These are phyloP conservation scores for Exidia glandulosa DNA, from an alignment of 768 basidiomycete species.

Conservation along the genomic window DNA sequence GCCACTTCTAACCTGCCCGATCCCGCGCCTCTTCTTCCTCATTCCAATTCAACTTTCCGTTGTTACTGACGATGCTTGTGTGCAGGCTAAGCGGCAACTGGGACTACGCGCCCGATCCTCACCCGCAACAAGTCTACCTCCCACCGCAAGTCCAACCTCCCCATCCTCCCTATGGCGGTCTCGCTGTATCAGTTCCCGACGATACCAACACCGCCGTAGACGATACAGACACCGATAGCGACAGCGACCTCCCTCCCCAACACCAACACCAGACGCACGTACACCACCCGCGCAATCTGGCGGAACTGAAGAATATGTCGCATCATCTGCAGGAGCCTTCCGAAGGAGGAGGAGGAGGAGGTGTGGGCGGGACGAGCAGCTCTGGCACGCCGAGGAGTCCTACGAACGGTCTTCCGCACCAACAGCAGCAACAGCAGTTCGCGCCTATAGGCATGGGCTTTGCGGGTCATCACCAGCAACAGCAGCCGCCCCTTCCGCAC, in stretches of 20 bases:
- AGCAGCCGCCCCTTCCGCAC: no score
- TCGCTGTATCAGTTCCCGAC: no score
- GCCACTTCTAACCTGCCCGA: no score
- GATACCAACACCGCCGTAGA: neutral
- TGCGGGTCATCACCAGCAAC: neutral
- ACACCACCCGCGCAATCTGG: neutral
- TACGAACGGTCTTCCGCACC: neutral
- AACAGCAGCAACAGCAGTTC: no score
- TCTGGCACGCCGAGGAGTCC: neutral
- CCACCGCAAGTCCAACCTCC: no score
- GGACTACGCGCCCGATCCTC: no score
- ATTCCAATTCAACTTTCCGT: no score
- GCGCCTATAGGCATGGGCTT: neutral
- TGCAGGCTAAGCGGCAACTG: no score
- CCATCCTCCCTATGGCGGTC: no score
- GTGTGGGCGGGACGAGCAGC: neutral
- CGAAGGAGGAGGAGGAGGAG: neutral
- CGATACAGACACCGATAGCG: neutral
- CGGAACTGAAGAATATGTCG: neutral
- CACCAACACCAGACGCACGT: neutral
- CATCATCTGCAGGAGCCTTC: neutral
- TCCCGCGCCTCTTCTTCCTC: no score
- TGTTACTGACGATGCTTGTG: no score
- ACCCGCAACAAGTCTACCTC: no score
- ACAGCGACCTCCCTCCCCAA: neutral